Conservation (phyloP, 2,329 filamentous ascomycete species). For the Penicillium sp. region DNA sequence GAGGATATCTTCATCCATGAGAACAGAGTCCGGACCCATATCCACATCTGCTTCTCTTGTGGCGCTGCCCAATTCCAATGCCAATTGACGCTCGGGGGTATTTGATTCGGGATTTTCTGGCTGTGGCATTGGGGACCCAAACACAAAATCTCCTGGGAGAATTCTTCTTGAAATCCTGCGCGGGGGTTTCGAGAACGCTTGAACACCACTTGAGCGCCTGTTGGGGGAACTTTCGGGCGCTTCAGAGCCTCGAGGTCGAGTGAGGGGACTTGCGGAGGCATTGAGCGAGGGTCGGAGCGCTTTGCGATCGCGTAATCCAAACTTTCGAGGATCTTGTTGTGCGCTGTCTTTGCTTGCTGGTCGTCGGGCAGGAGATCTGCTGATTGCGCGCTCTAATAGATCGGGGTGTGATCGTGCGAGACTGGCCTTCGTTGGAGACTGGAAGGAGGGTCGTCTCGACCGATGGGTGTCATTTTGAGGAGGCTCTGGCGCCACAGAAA, state of each 20-base stretch:
- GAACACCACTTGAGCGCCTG: slow-evolving; percentile 32
- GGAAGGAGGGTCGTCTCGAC: slow-evolving; percentile 57
- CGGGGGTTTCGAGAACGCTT: slow-evolving; percentile 39
- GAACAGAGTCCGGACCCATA: slow-evolving; percentile 18
- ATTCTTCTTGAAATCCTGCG: slow-evolving; percentile 38
- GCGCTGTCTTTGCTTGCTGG: slow-evolving; percentile 18
- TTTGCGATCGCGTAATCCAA: slow-evolving; percentile 40
- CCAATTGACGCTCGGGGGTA: slow-evolving; percentile 37
- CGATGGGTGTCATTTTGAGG: slow-evolving; percentile 29
- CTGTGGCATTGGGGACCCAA: slow-evolving; percentile 28
- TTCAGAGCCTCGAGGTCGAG: slow-evolving; percentile 15
- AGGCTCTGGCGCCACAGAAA: slow-evolving; percentile 42
- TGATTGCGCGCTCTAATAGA: slow-evolving; percentile 51
- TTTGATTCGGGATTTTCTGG: slow-evolving; percentile 14
- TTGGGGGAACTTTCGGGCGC: slow-evolving; percentile 26
- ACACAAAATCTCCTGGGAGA: slow-evolving; percentile 30
- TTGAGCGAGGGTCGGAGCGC: slow-evolving; percentile 38
- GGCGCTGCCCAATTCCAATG: slow-evolving; percentile 34
- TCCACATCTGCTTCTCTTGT: slow-evolving; percentile 25
- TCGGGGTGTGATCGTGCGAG: slow-evolving; percentile 62
- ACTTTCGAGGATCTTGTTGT: slow-evolving; percentile 20
- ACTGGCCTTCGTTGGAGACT: slow-evolving; percentile 66
- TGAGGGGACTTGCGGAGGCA: slow-evolving; percentile 29
- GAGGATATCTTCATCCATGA: slow-evolving; percentile 37
- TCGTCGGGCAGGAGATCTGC: slow-evolving; percentile 39